These are phyloP conservation scores for Curvularia verruculosa DNA, from an alignment of 2,329 filamentous ascomycete genomes.

Conservation along the genomic window DNA sequence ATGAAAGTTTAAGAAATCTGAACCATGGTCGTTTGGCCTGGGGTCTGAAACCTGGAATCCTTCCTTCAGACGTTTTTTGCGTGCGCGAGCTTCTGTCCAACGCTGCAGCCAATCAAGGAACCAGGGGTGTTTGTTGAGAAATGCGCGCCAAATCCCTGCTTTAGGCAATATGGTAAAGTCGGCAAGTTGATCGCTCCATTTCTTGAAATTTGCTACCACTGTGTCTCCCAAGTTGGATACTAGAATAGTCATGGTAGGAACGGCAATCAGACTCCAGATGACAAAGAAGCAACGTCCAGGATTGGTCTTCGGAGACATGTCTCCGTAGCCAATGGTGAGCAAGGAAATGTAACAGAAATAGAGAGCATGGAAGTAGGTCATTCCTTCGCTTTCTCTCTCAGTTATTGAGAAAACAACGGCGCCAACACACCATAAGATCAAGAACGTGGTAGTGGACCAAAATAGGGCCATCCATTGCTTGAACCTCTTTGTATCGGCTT, in stretches of 20 bases:
- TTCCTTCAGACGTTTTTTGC: constrained; percentile 51
- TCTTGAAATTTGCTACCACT: constrained; percentile 70
- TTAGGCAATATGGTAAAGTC: constrained; percentile 71
- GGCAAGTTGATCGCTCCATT: constrained; percentile 64
- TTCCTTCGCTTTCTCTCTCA: constrained; percentile 59
- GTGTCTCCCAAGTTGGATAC: constrained; percentile 70
- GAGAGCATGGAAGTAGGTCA: constrained; percentile 79
- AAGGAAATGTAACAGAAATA: constrained; percentile 88
- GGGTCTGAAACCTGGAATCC: constrained; percentile 55
- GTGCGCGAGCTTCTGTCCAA: constrained; percentile 45
- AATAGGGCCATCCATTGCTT: constrained; percentile 76
- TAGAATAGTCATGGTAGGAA: constrained; percentile 87
- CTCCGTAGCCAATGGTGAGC: constrained; percentile 87
- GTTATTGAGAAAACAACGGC: constrained; percentile 74
- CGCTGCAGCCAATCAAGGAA: constrained; percentile 45
- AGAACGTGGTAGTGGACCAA: constrained; percentile 71
- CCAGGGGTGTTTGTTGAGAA: constrained; percentile 57
- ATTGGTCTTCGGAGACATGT: constrained; percentile 76
- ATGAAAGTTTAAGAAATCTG: constrained; percentile 16
- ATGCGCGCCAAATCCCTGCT: constrained; percentile 58
- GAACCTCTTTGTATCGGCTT: constrained; percentile 66
- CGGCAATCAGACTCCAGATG: constrained; percentile 85
- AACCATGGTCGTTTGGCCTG: constrained; percentile 31
- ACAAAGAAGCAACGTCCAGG: constrained; percentile 85
- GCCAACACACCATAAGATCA: constrained; percentile 79